Evolutionary conservation across 2,329 filamentous ascomycete species (phyloP).

Genomic region (Fusarium armeniacum): DNA sequence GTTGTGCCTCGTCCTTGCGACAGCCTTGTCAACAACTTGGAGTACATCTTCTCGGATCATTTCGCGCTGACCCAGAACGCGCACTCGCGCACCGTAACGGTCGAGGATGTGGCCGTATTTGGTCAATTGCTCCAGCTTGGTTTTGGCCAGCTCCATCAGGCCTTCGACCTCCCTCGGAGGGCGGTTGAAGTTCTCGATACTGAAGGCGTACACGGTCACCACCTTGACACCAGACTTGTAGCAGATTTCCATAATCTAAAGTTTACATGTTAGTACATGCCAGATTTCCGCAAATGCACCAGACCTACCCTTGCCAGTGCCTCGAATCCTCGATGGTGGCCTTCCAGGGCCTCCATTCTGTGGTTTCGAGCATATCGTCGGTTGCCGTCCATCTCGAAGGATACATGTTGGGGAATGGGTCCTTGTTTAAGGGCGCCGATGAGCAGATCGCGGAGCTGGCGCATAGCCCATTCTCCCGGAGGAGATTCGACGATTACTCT

Average conservation of each 20-base stretch:
- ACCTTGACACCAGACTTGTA: conserved; percentile 98
- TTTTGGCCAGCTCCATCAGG: conserved; percentile 97
- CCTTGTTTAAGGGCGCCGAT: conserved; percentile 92
- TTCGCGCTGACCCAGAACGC: conserved; percentile 86
- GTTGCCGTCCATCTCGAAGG: conserved; percentile 99
- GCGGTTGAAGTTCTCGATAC: conserved; percentile 98
- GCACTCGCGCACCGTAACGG: conserved; percentile 88
- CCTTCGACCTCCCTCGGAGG: conserved; percentile 97
- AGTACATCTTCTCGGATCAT: conserved; percentile 89
- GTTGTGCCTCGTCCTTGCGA: conserved; percentile 89
- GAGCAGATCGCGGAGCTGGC: conserved; percentile 82
- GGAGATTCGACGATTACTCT: conserved; percentile 88
- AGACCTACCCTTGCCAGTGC: conserved; percentile 83
- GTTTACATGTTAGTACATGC: conserved; percentile 19
- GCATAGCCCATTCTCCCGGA: conserved; percentile 90
- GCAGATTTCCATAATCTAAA: conserved; percentile 92
- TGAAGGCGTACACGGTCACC: conserved; percentile 98
- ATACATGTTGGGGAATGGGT: conserved; percentile 92
- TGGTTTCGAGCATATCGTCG: conserved; percentile 89
- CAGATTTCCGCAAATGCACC: conserved; percentile 57
- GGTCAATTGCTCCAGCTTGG: conserved; percentile 90
- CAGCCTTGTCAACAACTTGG: conserved; percentile 87
- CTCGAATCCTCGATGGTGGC: conserved; percentile 95
- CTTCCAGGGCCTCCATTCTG: conserved; percentile 96
- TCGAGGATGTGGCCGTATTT: conserved; percentile 95